phyloP scores from a whole-genome alignment of 805 yeast species.

The Pichia gijzeniarum region DNA sequence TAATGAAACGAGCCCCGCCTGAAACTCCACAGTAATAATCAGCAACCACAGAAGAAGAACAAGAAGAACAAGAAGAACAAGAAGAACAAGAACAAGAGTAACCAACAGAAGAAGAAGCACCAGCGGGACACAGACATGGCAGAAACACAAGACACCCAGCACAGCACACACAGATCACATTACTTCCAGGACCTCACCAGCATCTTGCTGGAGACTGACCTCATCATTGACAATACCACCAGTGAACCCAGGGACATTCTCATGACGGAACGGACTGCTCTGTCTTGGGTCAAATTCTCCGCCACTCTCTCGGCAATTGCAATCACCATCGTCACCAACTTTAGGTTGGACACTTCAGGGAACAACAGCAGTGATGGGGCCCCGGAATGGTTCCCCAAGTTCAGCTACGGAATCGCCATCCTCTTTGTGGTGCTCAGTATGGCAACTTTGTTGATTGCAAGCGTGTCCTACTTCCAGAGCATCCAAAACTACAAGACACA shows the following conservation, averaged over 20 bases:
- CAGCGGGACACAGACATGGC: too few species aligned
- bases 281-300: conserved; percentile 43
- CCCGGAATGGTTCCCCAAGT: conserved; percentile 7
- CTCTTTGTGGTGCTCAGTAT: conserved; percentile 34
- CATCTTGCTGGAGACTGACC: conserved; percentile 15
- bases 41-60: too few species aligned
- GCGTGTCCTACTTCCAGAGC: conserved; percentile 37
- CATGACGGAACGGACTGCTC: conserved; percentile 47
- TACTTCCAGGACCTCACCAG: background rate
- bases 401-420: conserved; percentile 26
- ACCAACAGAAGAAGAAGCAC: too few species aligned
- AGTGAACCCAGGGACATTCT: conserved; percentile 51
- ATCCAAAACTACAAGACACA: conserved; percentile 38
- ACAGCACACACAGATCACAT: background rate
- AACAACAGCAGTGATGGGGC: conserved; percentile 11
- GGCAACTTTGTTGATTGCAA: conserved; percentile 34
- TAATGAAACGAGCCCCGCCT: too few species aligned
- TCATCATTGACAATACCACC: conserved; percentile 32
- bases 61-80: too few species aligned
- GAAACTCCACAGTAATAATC: too few species aligned
- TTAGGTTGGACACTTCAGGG: conserved; percentile 34
- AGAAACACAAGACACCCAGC: too few species aligned
- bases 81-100: too few species aligned
- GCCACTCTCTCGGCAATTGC: conserved; percentile 40
- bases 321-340: conserved; percentile 40